Conservation (phyloP, 768 basidiomycete genomes). For the Leccinum imitatum region DNA sequence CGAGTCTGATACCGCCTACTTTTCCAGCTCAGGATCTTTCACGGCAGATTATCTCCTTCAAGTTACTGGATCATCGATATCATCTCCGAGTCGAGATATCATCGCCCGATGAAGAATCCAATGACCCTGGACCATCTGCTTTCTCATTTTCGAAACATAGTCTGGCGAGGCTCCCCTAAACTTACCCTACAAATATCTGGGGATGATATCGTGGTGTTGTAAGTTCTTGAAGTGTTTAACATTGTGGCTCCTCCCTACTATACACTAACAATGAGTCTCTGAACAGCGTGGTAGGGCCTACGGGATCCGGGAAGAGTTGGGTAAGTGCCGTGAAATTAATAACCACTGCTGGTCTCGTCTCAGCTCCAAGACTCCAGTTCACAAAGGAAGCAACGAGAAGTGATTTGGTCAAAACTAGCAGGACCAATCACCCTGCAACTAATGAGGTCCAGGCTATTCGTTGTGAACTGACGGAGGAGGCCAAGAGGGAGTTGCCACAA, state of each 20-base stretch:
- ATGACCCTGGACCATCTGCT: neutral
- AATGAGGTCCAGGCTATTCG: constrained; percentile 12
- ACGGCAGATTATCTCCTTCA: neutral
- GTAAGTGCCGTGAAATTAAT: constrained; percentile 4
- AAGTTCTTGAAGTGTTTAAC: neutral
- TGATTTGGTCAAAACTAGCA: constrained; percentile 2
- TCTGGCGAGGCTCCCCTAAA: constrained; percentile 6
- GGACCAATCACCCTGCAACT: constrained; percentile 7
- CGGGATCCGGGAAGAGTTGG: constrained; percentile 24
- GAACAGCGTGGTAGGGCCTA: constrained; percentile 19
- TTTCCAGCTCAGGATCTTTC: neutral
- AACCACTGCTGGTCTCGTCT: neutral
- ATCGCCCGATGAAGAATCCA: neutral
- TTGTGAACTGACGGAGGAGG: constrained; percentile 15
- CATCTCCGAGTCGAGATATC: neutral
- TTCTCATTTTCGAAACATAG: neutral
- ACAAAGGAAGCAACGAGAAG: constrained; percentile 14
- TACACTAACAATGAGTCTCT: neutral
- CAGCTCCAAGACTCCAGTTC: constrained; percentile 10
- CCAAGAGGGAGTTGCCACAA: neutral
- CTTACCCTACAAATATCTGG: constrained; percentile 5
- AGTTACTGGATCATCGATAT: neutral
- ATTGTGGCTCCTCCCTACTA: neutral
- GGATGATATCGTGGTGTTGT: constrained; percentile 24
- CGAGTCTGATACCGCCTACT: neutral